Base-by-base conservation (phyloP, 1,284 basidiomycete species). In the Ustilago loliicola region DNA sequence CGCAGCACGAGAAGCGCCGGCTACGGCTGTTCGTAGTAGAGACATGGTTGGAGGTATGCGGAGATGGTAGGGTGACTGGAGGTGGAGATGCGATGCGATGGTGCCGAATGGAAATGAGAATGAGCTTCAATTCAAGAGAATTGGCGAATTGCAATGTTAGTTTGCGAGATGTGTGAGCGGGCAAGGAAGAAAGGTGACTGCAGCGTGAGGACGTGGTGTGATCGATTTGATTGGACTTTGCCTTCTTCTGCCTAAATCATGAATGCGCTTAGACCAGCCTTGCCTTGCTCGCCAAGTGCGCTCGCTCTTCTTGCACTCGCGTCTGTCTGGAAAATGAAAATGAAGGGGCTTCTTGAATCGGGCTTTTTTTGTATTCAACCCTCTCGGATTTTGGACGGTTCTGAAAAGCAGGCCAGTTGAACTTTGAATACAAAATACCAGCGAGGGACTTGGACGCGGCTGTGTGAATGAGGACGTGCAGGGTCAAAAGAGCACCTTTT, bases 21-120 rank as follows among this genome's bases (percentile, higher is more conserved):
- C 63, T 29, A 64, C 65, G 32, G 68, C 67, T 42, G 66, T 54
- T 67, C 76, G 76, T 60, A 78, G 66, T 34, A 78, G 62, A 52
- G 76, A 78, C 76, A 78, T 78, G 63, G 15, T 70, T 17, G 50
- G 11, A 21, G 47, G 11, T 50, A 17, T 42, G n/a, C 17, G 42
- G 15, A 27, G 4, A 36, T 27, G 25, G 11, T 23, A 7, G 27
- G 30, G 25, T 21, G 55, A 32, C 48, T 9, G 25, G 48, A 50
- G 8, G 27, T 27, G 48, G 23, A 48, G 7, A 13, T 13, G 19
- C 7, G 42, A 3, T 15, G 47, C 13, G 23, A 50, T 17, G 38
- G 38, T 54, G 54, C 15, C 25, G 61, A 45, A 40, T 38, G 36
- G 38, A 23, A 29, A 7, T 63, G 38, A 40, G 19, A 40, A 40